Conservation (phyloP, 1,139 yeast species). For the Kluyveromyces marxianus region DNA sequence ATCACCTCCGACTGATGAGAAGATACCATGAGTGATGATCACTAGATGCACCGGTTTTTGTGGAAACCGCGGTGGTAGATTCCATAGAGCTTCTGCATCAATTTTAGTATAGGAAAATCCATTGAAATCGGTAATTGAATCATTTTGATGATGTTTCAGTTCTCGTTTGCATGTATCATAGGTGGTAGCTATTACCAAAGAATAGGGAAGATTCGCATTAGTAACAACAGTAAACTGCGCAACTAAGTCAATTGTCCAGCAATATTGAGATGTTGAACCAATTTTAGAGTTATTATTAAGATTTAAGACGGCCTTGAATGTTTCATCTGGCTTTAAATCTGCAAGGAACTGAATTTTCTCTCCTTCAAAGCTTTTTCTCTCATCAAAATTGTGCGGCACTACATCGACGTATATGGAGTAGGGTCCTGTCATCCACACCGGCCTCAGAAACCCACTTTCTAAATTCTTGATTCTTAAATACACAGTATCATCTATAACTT, state of each 20-base stretch:
- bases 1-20: constrained; percentile 56
- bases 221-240: constrained; percentile 45
- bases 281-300: constrained; percentile 39
- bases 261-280: constrained; percentile 28
- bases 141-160: not conserved
- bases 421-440: constrained; percentile 56
- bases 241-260: constrained; percentile 51
- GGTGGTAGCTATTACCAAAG: constrained; percentile 26
- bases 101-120: constrained; percentile 33
- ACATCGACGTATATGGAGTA: constrained; percentile 54
- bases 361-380: constrained; percentile 30
- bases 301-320: constrained; percentile 42
- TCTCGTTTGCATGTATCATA: constrained; percentile 14
- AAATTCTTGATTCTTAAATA: constrained; percentile 42
- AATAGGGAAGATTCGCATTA: constrained; percentile 31
- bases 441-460: constrained; percentile 44
- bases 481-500: constrained; percentile 12
- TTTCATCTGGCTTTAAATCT: constrained; percentile 49
- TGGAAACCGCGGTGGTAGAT: constrained; percentile 35
- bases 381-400: constrained; percentile 44
- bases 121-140: too few species aligned
- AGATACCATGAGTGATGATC: constrained; percentile 58
- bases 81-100: constrained; percentile 52
- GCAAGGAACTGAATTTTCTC: constrained; percentile 32
- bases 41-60: constrained; percentile 50